phyloP scores from a whole-genome alignment of 2,329 filamentous ascomycete genomes.

The Botryotinia convoluta region DNA sequence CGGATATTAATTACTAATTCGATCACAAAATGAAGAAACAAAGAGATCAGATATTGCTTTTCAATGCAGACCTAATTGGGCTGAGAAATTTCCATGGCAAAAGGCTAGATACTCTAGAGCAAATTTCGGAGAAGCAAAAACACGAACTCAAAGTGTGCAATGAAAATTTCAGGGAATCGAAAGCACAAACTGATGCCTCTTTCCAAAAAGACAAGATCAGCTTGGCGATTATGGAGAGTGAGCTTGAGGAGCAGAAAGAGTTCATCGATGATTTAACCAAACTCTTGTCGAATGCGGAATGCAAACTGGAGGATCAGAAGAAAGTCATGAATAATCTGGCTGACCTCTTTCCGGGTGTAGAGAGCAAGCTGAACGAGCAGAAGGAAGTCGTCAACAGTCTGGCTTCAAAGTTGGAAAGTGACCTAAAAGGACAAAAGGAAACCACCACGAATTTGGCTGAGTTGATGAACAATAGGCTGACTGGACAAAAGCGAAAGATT shows the following conservation, averaged over 20 bases:
- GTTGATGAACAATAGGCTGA: no score
- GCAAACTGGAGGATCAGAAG: neutral
- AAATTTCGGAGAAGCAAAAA: neutral
- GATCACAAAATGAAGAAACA: neutral
- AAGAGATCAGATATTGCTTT: neutral
- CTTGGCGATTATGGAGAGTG: neutral
- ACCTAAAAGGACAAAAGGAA: neutral
- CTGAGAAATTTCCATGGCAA: neutral
- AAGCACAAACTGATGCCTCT: neutral
- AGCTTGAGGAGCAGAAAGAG: neutral
- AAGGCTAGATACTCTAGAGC: neutral
- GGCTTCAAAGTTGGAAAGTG: neutral
- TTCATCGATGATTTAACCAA: neutral
- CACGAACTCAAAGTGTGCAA: neutral
- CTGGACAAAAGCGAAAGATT: neutral
- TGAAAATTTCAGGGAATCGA: neutral
- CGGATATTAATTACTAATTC: neutral
- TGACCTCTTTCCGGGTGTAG: neutral
- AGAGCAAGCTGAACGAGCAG: neutral
- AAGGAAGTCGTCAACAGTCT: neutral
- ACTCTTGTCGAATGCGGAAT: neutral
- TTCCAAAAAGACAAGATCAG: neutral
- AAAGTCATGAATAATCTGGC: neutral
- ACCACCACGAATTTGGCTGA: neutral
- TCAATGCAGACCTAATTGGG: neutral